Base-by-base conservation (phyloP, 1,284 basidiomycete genomes). In the Fomes fomentarius region DNA sequence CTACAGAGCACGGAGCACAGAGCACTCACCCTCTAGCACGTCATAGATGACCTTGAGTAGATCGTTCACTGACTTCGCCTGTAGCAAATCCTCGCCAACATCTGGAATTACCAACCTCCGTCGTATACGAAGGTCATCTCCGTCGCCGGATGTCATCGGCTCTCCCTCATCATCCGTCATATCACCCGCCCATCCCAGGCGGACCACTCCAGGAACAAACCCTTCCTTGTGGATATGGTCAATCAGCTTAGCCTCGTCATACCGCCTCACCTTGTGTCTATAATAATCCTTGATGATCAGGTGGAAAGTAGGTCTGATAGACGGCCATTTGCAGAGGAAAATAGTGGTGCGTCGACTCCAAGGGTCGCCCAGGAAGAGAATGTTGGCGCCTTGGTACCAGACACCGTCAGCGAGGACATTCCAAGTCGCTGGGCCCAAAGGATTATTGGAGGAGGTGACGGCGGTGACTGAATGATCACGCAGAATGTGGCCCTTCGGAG, bases 11-110 rank as follows among this genome's bases (percentile, higher is more conserved):
- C n/a, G n/a, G n/a, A n/a, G n/a, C n/a, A n/a, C n/a, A n/a, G n/a
- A n/a, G n/a, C 10, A 38, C 52, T 24, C 22, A 57, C 56, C 52
- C 50, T 53, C 52, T 4, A 45, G 17, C 11, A 34, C 30, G 30
- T 57, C 56, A 33, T 54, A 57, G 3, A 52, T 24, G 2, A 52
- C 56, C 47, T 43, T 50, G 19, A 57, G 26, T 12, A 57, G 41
- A 30, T 57, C 56, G 26, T 46, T 44, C 0, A 57, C 43, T 9
- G 7, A 38, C 19, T 50, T 33, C 22, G 56, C 51, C 11, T 30
- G 15, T 12, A 22, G 21, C 2, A 54, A 34, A 17, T 37, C 26
- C 8, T 14, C 31, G 1, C 56, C 52, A 31, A 22, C 15, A 34
- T 47, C 53, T 3, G 33, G 28, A 22, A 54, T 30, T 3, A 57